Base-by-base conservation (phyloP, 1,284 basidiomycete species). In the Chondrostereum purpureum region DNA sequence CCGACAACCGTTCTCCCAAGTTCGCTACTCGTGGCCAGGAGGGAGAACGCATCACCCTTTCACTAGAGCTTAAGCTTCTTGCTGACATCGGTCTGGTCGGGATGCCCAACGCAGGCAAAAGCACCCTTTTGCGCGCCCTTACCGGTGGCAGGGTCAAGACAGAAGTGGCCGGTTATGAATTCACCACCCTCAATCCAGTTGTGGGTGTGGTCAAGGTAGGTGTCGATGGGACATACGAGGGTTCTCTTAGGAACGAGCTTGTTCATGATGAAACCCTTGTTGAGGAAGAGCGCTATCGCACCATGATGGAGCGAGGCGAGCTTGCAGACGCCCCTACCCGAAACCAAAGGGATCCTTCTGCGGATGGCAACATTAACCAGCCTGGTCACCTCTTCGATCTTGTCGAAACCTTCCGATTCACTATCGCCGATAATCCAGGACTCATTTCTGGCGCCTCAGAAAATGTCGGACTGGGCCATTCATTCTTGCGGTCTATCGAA, bases 361-460 rank as follows among this genome's bases (percentile, higher is more conserved):
- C 49, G 2, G 24, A 47, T 10, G 51, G 53, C 3, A 50, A 55
- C 16, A 47, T 48, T 8, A 53, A 57, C 24, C 58, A 58, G 22
- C 51, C 64, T 22, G 73, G 76, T 1, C 65, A 75, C 52, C 61
- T 66, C 22, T 78, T 80, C 47, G 74, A 76, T 51, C 53, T 74
- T 16, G 67, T 75, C 41, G 92, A 95, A 62, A 67, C 71, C 2
- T 85, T 89, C 59, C 78, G 95, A 2, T 93, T 98, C 67, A 94
- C 90, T 1, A 83, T 99, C 47, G 89, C 93, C n/a, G 95, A 99
- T 66, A 96, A 98, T 58, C 95, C 96, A 0, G 95, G 95, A 10
- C 79, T 99, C 21, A 85, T 98, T 41, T 77, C 80, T 5, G 75
- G 78, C 8, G 91, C 94, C 1, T 88, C 92, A 1, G 79, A 88